Evolutionary conservation across 371 early-diverging fungal genomes (phyloP).

Genomic region (Rhizopus microsporus): DNA sequence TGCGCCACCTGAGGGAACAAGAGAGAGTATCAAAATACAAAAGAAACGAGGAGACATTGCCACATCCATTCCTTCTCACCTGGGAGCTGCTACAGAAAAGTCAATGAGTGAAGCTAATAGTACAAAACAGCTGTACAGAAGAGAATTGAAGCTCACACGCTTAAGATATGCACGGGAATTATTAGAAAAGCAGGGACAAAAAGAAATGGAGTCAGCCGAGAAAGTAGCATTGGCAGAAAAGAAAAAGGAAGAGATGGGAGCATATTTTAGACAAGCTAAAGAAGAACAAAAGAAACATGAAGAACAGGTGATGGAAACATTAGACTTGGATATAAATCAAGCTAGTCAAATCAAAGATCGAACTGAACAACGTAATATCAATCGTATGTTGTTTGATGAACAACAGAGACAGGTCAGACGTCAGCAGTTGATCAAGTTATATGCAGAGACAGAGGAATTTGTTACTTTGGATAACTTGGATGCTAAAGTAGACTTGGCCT

Average conservation of each 20-base stretch:
- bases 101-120: slow-evolving; percentile 14
- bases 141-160: slow-evolving; percentile 38
- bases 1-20: slow-evolving; percentile 39
- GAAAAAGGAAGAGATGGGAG: not conserved
- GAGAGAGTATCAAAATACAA: slow-evolving; percentile 29
- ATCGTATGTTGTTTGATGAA: slow-evolving; percentile 29
- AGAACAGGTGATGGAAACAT: slow-evolving; percentile 27
- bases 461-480: slow-evolving; percentile 52
- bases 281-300: slow-evolving; percentile 31
- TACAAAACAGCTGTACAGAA: slow-evolving; percentile 36
- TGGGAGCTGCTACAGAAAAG: slow-evolving; percentile 12
- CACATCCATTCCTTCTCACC: slow-evolving; percentile 39
- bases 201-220: slow-evolving; percentile 29
- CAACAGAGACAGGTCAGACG: slow-evolving; percentile 24
- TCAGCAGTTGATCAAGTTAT: slow-evolving; percentile 38
- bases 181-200: slow-evolving; percentile 39
- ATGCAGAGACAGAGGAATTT: slow-evolving; percentile 34
- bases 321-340: slow-evolving; percentile 21
- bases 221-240: slow-evolving; percentile 14
- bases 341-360: slow-evolving; percentile 12
- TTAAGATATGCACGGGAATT: slow-evolving; percentile 28
- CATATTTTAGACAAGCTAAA: not conserved
- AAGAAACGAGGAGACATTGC: slow-evolving; percentile 31
- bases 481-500: slow-evolving; percentile 32
- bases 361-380: slow-evolving; percentile 23